These are phyloP conservation scores for Anthoceros angustus DNA, from an alignment of 225 moss, liverwort and hornwort species.

Conservation along the genomic window DNA sequence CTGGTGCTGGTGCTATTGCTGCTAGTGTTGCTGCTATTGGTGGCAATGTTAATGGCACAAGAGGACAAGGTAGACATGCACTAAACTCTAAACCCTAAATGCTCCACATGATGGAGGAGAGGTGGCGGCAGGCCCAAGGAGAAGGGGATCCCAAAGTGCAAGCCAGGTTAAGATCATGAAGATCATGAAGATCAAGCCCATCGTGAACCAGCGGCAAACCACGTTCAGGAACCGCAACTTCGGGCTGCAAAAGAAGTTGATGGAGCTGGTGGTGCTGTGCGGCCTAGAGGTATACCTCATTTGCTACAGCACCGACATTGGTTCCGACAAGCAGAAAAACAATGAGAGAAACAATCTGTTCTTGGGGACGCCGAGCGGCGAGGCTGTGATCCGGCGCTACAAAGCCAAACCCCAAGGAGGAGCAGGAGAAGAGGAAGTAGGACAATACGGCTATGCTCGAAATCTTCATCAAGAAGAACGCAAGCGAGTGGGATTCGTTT, in stretches of 20 bases:
- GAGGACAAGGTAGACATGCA: no score
- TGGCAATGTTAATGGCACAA: no score
- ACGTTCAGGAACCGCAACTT: conserved; percentile 48
- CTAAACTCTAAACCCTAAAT: no score
- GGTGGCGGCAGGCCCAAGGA: background rate
- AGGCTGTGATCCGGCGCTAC: conserved; percentile 27
- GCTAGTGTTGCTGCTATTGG: no score
- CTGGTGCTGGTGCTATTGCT: no score
- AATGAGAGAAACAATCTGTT: background rate
- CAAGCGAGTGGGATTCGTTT: conserved; percentile 7
- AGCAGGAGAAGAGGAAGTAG: conserved; percentile 37
- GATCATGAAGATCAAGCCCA: conserved; percentile 8
- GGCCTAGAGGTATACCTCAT: conserved; percentile 41
- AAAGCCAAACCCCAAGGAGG: conserved; percentile 30
- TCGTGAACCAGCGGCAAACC: conserved; percentile 33
- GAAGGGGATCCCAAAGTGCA: background rate
- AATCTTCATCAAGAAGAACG: conserved; percentile 27
- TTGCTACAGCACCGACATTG: conserved; percentile 27
- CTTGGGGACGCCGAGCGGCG: conserved; percentile 33
- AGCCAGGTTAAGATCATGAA: conserved; percentile 1
- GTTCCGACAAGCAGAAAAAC: no score
- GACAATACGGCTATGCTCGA: conserved; percentile 37
- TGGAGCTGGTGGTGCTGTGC: conserved; percentile 41
- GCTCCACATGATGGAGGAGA: no score
- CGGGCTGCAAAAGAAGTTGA: conserved; percentile 40